phyloP scores from a whole-genome alignment of 345 rosid species.

The Murraya koenigii region DNA sequence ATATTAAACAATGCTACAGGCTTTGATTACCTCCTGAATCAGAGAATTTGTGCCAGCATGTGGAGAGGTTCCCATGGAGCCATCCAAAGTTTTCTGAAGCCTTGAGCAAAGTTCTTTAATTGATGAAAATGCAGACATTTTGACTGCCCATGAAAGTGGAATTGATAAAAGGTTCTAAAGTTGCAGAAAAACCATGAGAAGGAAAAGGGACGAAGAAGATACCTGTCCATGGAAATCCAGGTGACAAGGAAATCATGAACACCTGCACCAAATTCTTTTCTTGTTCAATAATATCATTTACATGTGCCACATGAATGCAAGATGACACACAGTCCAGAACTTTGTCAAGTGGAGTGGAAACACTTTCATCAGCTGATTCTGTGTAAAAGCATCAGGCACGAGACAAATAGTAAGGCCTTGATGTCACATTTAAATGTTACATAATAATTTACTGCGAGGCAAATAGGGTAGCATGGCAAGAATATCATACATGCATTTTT shows the following conservation, averaged over 20 bases:
- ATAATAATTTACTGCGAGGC: not conserved
- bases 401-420: not conserved
- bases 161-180: slow-evolving; percentile 11
- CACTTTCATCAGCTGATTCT: slow-evolving; percentile 54
- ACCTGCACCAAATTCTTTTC: slow-evolving; percentile 56
- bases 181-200: not conserved
- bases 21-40: slow-evolving; percentile 56
- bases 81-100: slow-evolving; percentile 38
- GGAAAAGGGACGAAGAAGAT: slow-evolving; percentile 24
- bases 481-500: not conserved
- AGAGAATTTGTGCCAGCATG: slow-evolving; percentile 40
- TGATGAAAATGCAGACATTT: slow-evolving; percentile 65
- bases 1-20: slow-evolving; percentile 2
- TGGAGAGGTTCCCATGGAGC: slow-evolving; percentile 31
- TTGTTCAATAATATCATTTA: slow-evolving; percentile 50
- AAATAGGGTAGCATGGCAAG: not conserved
- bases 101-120: slow-evolving; percentile 71
- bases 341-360: slow-evolving; percentile 61
- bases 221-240: slow-evolving; percentile 88
- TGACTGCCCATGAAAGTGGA: slow-evolving; percentile 50
- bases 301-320: slow-evolving; percentile 60
- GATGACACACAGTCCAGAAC: slow-evolving; percentile 62
- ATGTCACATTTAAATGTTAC: not conserved
- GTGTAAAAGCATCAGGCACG: slow-evolving; percentile 22
- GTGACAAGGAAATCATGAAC: slow-evolving; percentile 47